These are phyloP conservation scores for Pseudocercospora fuligena DNA, from an alignment of 2,329 filamentous ascomycete genomes.

Conservation along the genomic window DNA sequence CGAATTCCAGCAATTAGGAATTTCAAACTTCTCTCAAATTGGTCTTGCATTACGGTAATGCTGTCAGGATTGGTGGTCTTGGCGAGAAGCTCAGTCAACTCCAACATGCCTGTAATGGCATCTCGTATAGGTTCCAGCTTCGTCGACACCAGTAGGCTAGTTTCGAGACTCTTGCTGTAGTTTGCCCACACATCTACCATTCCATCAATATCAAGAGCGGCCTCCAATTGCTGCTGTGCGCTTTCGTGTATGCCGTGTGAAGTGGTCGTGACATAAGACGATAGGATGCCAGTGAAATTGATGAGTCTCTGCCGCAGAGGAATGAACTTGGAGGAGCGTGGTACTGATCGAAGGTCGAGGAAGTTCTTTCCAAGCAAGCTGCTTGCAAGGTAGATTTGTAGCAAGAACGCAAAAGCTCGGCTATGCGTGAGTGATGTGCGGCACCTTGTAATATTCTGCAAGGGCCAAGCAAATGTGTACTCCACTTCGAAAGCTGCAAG, in stretches of 20 bases:
- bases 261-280: conserved; percentile 75
- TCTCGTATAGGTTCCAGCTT: conserved; percentile 73
- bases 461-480: conserved; percentile 57
- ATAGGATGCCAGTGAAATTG: conserved; percentile 77
- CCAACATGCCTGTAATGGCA: conserved; percentile 74
- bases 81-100: conserved; percentile 64
- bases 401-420: conserved; percentile 72
- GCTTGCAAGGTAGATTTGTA: conserved; percentile 76
- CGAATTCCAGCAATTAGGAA: conserved; percentile 77
- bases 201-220: conserved; percentile 74
- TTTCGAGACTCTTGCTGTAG: conserved; percentile 67
- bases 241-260: conserved; percentile 64
- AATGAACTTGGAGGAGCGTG: conserved; percentile 48
- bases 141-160: conserved; percentile 71
- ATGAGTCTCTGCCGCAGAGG: conserved; percentile 65
- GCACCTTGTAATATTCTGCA: conserved; percentile 74
- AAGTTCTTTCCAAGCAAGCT: conserved; percentile 65
- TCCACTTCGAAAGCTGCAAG: conserved; percentile 27
- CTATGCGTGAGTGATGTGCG: conserved; percentile 70
- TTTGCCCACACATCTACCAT: conserved; percentile 74
- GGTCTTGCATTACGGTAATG: conserved; percentile 65
- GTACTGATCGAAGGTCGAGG: conserved; percentile 36
- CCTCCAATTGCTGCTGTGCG: conserved; percentile 62
- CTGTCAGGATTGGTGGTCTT: conserved; percentile 29
- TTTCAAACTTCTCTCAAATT: conserved; percentile 68